phyloP scores from a whole-genome alignment of 257 asterid genomes.

The Solanum chilense region DNA sequence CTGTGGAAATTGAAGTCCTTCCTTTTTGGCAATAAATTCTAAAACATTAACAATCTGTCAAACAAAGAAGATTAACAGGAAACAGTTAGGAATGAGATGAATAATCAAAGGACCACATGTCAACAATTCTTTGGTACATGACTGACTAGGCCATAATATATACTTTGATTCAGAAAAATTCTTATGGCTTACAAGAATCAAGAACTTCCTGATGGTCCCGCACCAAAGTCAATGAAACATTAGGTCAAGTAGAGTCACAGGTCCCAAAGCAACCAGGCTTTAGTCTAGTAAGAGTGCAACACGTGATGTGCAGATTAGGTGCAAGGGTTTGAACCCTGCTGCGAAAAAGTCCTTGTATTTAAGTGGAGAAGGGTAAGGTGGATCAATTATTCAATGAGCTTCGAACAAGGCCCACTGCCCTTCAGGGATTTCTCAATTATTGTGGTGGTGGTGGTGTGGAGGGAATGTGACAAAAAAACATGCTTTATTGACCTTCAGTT shows the following conservation, averaged over 20 bases:
- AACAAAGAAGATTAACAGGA: background rate
- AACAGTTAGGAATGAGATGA: background rate
- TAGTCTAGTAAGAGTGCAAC: background rate
- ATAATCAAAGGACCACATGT: background rate
- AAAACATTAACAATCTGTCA: conserved; percentile 62
- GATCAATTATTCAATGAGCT: background rate
- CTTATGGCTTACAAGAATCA: background rate
- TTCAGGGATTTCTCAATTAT: background rate
- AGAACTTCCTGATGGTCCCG: background rate
- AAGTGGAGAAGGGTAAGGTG: background rate
- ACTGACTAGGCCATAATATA: background rate
- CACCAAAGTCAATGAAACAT: background rate
- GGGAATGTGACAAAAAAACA: background rate
- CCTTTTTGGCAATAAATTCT: conserved; percentile 91
- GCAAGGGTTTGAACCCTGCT: background rate
- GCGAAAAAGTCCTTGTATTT: background rate
- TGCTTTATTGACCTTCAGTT: background rate
- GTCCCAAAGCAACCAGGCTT: background rate
- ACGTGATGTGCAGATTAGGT: background rate
- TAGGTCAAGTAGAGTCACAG: background rate
- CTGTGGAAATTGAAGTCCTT: conserved; percentile 67
- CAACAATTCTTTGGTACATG: background rate
- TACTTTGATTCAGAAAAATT: background rate
- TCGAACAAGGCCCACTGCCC: background rate
- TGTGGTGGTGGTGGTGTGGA: too few relatives aligned